Conservation (phyloP, 306 rosid genomes). For the Lotus japonicus region DNA sequence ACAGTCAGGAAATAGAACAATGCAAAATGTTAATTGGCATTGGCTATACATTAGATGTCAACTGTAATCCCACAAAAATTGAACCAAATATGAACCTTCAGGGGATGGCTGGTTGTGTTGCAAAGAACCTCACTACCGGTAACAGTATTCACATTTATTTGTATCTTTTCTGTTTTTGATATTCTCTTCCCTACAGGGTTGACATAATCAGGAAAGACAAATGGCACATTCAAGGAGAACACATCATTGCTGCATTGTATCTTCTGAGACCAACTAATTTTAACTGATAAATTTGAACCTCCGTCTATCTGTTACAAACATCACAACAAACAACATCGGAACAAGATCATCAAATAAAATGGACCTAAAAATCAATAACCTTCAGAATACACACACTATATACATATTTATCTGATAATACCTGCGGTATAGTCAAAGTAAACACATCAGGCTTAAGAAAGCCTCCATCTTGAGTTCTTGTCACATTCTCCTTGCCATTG, state of each 20-base stretch:
- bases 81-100: conserved; percentile 50
- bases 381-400: background rate
- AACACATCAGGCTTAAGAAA: conserved; percentile 49
- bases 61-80: background rate
- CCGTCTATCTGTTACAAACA: conserved; percentile 53
- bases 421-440: conserved; percentile 59
- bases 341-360: conserved; percentile 13
- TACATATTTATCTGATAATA: conserved; percentile 8
- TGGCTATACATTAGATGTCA: background rate
- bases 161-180: conserved; percentile 60
- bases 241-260: conserved; percentile 30
- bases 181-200: conserved; percentile 60
- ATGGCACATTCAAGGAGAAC: conserved; percentile 56
- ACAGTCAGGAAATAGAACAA: conserved; percentile 3
- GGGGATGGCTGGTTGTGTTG: conserved; percentile 59
- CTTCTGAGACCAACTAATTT: conserved; percentile 77
- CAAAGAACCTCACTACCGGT: conserved; percentile 41
- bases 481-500: conserved; percentile 22
- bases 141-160: conserved; percentile 50
- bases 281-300: conserved; percentile 56
- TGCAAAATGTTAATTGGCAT: background rate
- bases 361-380: background rate
- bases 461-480: conserved; percentile 43
- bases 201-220: conserved; percentile 67
- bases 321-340: background rate